phyloP scores from a whole-genome alignment of 176 grass and related monocot species.

The Cymbopogon citratus region DNA sequence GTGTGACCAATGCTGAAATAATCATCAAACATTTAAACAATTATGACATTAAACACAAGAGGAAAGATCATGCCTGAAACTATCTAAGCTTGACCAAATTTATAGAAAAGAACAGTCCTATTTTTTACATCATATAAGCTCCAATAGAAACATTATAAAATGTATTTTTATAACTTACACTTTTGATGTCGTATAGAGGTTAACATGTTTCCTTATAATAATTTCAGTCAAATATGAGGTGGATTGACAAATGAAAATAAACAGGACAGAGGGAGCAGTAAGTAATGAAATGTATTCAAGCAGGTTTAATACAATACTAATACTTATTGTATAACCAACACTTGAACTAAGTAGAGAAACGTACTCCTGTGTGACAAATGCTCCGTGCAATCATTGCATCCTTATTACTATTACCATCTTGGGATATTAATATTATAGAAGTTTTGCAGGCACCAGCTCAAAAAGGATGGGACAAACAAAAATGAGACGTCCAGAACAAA shows the following conservation, averaged over 20 bases:
- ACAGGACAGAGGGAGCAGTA: no score
- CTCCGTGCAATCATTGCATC: not conserved
- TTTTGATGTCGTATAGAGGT: no score
- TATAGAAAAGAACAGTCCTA: no score
- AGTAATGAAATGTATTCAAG: not conserved
- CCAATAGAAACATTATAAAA: no score
- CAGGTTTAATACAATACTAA: not conserved
- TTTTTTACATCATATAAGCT: no score
- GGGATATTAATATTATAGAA: not conserved
- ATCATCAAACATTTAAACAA: constrained; percentile 6
- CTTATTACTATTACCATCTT: not conserved
- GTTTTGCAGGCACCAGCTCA: not conserved
- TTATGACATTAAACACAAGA: not conserved
- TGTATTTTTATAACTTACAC: no score
- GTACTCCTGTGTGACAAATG: not conserved
- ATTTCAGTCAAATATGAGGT: no score
- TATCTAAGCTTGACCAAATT: no score
- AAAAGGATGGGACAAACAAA: not conserved
- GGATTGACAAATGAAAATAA: no score
- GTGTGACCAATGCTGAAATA: constrained; percentile 67
- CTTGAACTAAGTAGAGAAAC: not conserved
- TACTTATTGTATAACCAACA: not conserved
- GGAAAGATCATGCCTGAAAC: not conserved
- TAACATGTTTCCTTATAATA: no score
- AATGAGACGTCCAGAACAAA: constrained; percentile 15